Conservation (phyloP, 192 early-diverging fungal species). For the Coemansia sp. region DNA sequence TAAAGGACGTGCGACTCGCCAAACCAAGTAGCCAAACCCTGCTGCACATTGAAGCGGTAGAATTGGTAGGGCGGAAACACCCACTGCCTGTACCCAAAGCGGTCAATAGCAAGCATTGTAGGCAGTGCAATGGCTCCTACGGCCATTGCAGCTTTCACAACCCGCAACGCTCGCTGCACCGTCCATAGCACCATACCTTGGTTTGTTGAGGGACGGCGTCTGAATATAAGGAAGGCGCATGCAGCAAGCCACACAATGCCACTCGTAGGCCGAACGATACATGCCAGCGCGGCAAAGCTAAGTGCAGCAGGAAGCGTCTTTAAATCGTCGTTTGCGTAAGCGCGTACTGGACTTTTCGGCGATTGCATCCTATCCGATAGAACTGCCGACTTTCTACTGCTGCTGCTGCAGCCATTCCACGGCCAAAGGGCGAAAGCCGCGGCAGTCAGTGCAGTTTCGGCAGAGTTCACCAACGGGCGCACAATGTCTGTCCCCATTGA, state of each 20-base stretch:
- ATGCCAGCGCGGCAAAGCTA: constrained; percentile 71
- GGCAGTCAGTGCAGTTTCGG: constrained; percentile 75
- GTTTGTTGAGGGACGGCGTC: neutral
- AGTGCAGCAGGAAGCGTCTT: constrained; percentile 53
- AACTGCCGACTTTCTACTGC: neutral
- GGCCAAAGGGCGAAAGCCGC: constrained; percentile 88
- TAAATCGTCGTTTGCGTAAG: neutral
- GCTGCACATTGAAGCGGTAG: constrained; percentile 75
- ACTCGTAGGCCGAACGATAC: constrained; percentile 88
- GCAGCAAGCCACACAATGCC: constrained; percentile 82
- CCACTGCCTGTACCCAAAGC: constrained; percentile 67
- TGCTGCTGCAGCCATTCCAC: constrained; percentile 27
- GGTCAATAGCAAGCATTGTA: constrained; percentile 63
- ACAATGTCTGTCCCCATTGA: constrained; percentile 63
- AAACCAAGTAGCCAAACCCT: constrained; percentile 85
- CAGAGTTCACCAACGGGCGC: constrained; percentile 66
- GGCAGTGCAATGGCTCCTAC: constrained; percentile 51
- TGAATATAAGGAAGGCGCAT: constrained; percentile 59
- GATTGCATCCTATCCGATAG: neutral
- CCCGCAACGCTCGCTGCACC: constrained; percentile 8
- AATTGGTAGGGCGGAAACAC: constrained; percentile 79
- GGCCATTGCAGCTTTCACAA: constrained; percentile 6
- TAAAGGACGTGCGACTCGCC: constrained; percentile 90
- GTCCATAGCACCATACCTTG: neutral
- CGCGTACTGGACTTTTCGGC: neutral